Conservation (phyloP, 805 yeast species). For the Candida khao-thaluensis region DNA sequence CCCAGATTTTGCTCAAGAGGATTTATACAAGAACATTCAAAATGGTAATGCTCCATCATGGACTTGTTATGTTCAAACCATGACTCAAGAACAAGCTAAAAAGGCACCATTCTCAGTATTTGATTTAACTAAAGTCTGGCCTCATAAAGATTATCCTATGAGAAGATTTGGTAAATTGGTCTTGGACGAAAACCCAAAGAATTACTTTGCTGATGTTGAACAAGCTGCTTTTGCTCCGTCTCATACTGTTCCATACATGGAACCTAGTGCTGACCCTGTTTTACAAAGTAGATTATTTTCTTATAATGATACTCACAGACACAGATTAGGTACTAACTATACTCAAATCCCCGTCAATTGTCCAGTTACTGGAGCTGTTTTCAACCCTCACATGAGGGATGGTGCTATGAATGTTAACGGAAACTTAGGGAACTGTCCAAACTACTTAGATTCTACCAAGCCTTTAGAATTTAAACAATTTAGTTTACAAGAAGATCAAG, state of each 20-base stretch:
- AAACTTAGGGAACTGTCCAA: constrained; percentile 76
- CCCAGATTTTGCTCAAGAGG: constrained; percentile 82
- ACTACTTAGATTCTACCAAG: constrained; percentile 60
- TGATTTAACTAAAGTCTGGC: constrained; percentile 92
- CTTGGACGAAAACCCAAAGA: constrained; percentile 78
- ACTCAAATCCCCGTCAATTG: constrained; percentile 85
- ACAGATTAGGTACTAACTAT: constrained; percentile 74
- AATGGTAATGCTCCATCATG: constrained; percentile 78
- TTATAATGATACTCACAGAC: constrained; percentile 74
- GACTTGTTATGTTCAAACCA: constrained; percentile 82
- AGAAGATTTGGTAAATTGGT: constrained; percentile 80
- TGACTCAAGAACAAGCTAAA: constrained; percentile 81
- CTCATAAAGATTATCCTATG: constrained; percentile 81
- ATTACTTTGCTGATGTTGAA: constrained; percentile 74
- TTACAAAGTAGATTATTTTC: constrained; percentile 75
- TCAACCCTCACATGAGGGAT: constrained; percentile 74
- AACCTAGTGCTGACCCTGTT: constrained; percentile 76
- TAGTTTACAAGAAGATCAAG: constrained; percentile 64
- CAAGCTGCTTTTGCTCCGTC: constrained; percentile 69
- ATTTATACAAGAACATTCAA: constrained; percentile 74
- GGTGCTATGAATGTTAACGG: constrained; percentile 65
- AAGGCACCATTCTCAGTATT: constrained; percentile 76
- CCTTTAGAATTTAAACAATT: constrained; percentile 47
- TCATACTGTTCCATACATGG: constrained; percentile 72
- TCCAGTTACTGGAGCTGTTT: constrained; percentile 52